These are phyloP conservation scores for Cordyceps sp. DNA, from an alignment of 2,329 filamentous ascomycete species.

Conservation along the genomic window DNA sequence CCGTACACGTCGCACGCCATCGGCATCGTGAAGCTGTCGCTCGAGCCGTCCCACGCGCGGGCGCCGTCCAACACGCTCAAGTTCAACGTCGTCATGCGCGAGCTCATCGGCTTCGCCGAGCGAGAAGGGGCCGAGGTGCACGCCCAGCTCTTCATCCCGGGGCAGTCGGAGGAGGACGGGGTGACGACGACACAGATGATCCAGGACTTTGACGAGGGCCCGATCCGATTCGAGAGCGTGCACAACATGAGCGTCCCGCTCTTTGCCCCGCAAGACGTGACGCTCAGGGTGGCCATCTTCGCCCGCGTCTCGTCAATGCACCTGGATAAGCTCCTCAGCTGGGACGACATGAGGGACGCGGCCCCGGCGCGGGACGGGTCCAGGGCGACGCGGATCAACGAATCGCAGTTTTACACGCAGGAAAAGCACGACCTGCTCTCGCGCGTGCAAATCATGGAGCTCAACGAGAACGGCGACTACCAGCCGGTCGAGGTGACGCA, in stretches of 20 bases:
- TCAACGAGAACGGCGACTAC: conserved; percentile 83
- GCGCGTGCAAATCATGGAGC: conserved; percentile 74
- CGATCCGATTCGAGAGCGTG: conserved; percentile 89
- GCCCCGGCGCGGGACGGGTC: conserved; percentile 38
- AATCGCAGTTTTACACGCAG: conserved; percentile 84
- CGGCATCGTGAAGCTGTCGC: conserved; percentile 74
- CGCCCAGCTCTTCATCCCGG: conserved; percentile 89
- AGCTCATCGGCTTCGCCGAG: conserved; percentile 86
- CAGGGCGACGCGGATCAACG: conserved; percentile 57
- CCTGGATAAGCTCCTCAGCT: conserved; percentile 89
- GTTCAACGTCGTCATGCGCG: conserved; percentile 98
- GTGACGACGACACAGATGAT: conserved; percentile 94
- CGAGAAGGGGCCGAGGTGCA: conserved; percentile 91
- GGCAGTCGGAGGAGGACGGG: conserved; percentile 74
- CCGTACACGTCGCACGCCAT: conserved; percentile 84
- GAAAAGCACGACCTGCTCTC: conserved; percentile 89
- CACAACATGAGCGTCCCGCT: conserved; percentile 94
- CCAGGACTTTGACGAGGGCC: conserved; percentile 79
- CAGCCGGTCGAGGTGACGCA: conserved; percentile 86
- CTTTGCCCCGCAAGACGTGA: conserved; percentile 51
- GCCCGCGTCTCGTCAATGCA: conserved; percentile 86
- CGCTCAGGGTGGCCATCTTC: conserved; percentile 76
- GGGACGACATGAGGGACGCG: conserved; percentile 93
- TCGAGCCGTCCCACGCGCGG: conserved; percentile 86
- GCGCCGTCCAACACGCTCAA: conserved; percentile 86